phyloP scores from a whole-genome alignment of 768 basidiomycete species.

The Naganishia vishniacii region DNA sequence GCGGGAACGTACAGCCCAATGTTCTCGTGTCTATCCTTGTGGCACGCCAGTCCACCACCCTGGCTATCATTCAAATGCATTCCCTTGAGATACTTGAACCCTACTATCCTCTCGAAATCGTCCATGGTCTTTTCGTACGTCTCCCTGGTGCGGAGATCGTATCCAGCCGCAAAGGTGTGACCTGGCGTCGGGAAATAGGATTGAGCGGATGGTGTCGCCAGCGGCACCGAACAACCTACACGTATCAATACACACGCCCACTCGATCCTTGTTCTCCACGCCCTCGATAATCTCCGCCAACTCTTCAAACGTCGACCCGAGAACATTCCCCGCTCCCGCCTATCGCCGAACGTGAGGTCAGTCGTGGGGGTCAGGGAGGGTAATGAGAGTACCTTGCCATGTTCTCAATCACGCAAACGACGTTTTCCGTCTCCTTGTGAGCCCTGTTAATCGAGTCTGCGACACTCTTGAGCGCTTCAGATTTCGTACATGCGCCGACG shows the following conservation, averaged over 20 bases:
- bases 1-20: slow-evolving; percentile 75
- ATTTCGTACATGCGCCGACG: slow-evolving; percentile 61
- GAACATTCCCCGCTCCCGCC: slow-evolving; percentile 74
- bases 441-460: slow-evolving; percentile 70
- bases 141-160: slow-evolving; percentile 68
- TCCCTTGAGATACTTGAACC: slow-evolving; percentile 66
- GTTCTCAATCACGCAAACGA: slow-evolving; percentile 70
- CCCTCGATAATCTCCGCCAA: slow-evolving; percentile 62
- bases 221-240: slow-evolving; percentile 56
- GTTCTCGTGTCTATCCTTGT: slow-evolving; percentile 75
- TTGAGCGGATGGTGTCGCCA: too few relatives aligned
- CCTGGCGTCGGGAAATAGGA: too few relatives aligned
- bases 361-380: too few relatives aligned
- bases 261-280: slow-evolving; percentile 66
- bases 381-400: too few relatives aligned
- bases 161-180: slow-evolving; percentile 75
- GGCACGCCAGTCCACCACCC: slow-evolving; percentile 56
- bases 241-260: slow-evolving; percentile 81
- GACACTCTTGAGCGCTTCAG: slow-evolving; percentile 61
- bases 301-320: slow-evolving; percentile 67
- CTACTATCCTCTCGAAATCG: slow-evolving; percentile 64
- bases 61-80: slow-evolving; percentile 87
- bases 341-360: too few relatives aligned
- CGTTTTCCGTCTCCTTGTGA: slow-evolving; percentile 58
- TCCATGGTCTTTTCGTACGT: slow-evolving; percentile 67